Evolutionary conservation across 2,329 filamentous ascomycete genomes (phyloP), one percentile per base, ranked within the genome.

Genomic region (Microsporum audouinii): DNA sequence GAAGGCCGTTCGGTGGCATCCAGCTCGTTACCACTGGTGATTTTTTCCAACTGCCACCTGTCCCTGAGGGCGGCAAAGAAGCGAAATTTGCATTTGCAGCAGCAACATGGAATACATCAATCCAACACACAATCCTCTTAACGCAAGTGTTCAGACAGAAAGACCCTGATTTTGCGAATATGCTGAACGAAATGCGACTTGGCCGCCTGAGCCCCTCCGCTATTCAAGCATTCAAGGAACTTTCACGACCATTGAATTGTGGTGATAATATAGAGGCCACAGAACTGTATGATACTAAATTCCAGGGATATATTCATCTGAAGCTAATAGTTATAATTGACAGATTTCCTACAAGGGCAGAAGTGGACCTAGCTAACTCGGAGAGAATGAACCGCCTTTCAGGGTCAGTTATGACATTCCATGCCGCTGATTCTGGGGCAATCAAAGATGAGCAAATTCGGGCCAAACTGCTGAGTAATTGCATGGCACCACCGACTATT

Each of bases 151-250:
- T 99, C 77, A 89, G 94, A 76, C 94, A 99, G 71, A 91, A 88
- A 65, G 94, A 99, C 71, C 83, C 84, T 6, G 85, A 88, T 29
- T 99, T 99, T 73, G 94, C 94, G 10, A 80, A 82, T 4, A 99
- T 99, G 91, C 82, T 99, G 58, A 99, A 99, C 70, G 92, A 99
- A 73, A 96, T 99, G 90, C 87, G 94, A 57, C 79, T 97, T 60
- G 94, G 94, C 2, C 86, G 83, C 59, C 86, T 97, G 59, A 88
- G 82, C 36, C 80, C 84, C n/a, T 77, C 83, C 6, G 96, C 91
- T 0, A 85, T 95, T 38, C 78, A 81, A 6, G 83, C 85, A 0
- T 99, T 99, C 76, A 85, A 82, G 67, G 80, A 80, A 2, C 78
- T 99, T 2, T 82, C 84, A 31, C 80, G 94, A 31, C 85, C 86